phyloP scores from a whole-genome alignment of 2,329 filamentous ascomycete genomes.

The Cyphellophora attinorum region DNA sequence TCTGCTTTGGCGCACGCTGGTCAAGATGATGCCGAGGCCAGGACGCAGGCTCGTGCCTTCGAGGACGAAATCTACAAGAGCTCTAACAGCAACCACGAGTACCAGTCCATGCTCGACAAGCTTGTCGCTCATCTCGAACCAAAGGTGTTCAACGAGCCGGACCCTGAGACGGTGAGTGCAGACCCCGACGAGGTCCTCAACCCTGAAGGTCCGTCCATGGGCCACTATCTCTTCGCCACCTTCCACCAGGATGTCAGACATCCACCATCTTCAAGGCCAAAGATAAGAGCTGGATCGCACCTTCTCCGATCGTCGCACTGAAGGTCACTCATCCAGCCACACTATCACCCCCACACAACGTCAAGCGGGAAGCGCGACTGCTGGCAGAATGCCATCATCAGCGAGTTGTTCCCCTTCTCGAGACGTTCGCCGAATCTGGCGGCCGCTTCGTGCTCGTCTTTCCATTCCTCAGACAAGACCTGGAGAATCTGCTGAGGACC shows the following conservation, averaged over 20 bases:
- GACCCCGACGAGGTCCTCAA: slow-evolving; percentile 15
- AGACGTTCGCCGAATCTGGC: slow-evolving; percentile 59
- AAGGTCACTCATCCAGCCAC: slow-evolving; percentile 74
- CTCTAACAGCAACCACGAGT: slow-evolving; percentile 45
- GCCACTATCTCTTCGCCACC: slow-evolving; percentile 46
- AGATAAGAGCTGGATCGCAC: slow-evolving; percentile 22
- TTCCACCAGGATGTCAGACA: slow-evolving; percentile 58
- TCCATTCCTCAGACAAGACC: slow-evolving; percentile 68
- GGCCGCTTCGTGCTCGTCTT: slow-evolving; percentile 72
- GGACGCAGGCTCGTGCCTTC: slow-evolving; percentile 51
- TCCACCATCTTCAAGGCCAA: slow-evolving; percentile 71
- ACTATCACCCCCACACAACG: slow-evolving; percentile 72
- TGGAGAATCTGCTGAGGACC: slow-evolving; percentile 55
- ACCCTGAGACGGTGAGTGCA: slow-evolving; percentile 8
- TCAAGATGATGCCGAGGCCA: slow-evolving; percentile 34
- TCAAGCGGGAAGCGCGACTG: slow-evolving; percentile 68
- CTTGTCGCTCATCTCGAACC: slow-evolving; percentile 25
- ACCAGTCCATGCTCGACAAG: slow-evolving; percentile 33
- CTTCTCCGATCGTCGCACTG: slow-evolving; percentile 52
- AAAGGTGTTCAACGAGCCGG: slow-evolving; percentile 13
- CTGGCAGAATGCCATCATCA: slow-evolving; percentile 42
- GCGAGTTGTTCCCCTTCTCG: slow-evolving; percentile 57
- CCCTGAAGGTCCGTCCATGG: slow-evolving; percentile 34
- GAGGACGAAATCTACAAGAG: slow-evolving; percentile 53
- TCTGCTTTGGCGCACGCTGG: slow-evolving; percentile 36